Evolutionary conservation across 1,284 basidiomycete genomes (phyloP).

Genomic region (Stereum hirsutum): DNA sequence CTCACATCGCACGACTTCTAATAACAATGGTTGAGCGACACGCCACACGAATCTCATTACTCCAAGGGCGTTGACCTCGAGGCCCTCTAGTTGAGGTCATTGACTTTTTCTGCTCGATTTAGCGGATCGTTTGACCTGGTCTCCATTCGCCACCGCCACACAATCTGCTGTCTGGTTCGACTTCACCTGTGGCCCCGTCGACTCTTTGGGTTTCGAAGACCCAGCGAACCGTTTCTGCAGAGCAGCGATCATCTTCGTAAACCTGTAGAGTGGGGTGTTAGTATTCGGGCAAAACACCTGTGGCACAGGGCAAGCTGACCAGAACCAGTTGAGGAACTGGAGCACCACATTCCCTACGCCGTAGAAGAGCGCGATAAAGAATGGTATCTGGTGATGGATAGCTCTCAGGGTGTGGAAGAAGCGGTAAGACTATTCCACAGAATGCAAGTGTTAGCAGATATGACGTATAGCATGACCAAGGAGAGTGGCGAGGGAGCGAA

Average conservation of each 20-base stretch:
- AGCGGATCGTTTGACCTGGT: too few species aligned
- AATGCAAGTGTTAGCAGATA: too few species aligned
- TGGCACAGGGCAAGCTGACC: slow-evolving; percentile 32
- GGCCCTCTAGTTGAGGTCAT: too few species aligned
- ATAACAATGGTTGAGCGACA: too few species aligned
- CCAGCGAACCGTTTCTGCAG: slow-evolving; percentile 51
- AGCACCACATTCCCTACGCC: slow-evolving; percentile 48
- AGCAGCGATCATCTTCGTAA: slow-evolving; percentile 56
- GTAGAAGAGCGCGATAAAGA: slow-evolving; percentile 38
- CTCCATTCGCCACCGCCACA: too few species aligned
- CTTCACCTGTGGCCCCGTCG: too few species aligned
- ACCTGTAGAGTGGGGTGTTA: slow-evolving; percentile 30
- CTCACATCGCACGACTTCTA: too few species aligned
- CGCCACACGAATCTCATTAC: too few species aligned
- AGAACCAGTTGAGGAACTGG: slow-evolving; percentile 61
- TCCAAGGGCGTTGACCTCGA: too few species aligned
- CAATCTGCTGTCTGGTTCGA: too few species aligned
- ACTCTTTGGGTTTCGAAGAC: too few species aligned
- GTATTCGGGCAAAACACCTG: background rate
- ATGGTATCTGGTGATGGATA: slow-evolving; percentile 38
- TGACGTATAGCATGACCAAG: background rate
- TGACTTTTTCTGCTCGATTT: too few species aligned
- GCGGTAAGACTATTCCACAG: slow-evolving; percentile 60
- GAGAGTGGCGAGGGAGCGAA: background rate
- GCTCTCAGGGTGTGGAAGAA: slow-evolving; percentile 48